phyloP scores from a whole-genome alignment of 2,329 filamentous ascomycete species.

The Xylariales sp. region DNA sequence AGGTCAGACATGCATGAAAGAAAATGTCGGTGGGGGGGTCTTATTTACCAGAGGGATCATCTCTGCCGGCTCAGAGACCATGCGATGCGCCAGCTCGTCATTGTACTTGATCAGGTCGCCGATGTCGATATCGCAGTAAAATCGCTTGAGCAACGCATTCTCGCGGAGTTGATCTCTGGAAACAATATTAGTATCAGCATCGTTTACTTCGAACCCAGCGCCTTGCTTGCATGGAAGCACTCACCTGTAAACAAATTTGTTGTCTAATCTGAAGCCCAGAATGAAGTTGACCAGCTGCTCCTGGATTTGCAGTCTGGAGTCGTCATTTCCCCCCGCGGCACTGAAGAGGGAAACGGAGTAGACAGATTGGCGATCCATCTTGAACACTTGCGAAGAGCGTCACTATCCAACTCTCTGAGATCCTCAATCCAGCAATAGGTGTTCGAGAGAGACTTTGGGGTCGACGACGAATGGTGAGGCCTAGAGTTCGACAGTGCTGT shows the following conservation, averaged over 20 bases:
- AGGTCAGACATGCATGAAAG: constrained; percentile 9
- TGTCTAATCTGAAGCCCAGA: constrained; percentile 89
- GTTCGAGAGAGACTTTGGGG: no score
- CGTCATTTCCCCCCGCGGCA: constrained; percentile 60
- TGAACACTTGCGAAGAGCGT: constrained; percentile 11
- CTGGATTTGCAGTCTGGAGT: constrained; percentile 69
- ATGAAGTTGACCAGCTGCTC: constrained; percentile 84
- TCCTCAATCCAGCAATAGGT: neutral
- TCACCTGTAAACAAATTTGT: constrained; percentile 90
- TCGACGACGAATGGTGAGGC: no score
- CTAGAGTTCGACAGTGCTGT: no score
- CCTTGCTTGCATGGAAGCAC: no score
- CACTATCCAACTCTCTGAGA: neutral
- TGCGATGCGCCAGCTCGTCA: constrained; percentile 85
- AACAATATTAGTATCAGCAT: no score
- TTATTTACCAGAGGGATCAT: constrained; percentile 78
- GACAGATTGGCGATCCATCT: constrained; percentile 83
- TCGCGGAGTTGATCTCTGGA: constrained; percentile 87
- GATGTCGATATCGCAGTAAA: constrained; percentile 94
- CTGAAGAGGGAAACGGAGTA: constrained; percentile 82
- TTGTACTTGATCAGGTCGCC: constrained; percentile 94
- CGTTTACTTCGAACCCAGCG: no score
- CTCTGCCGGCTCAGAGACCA: constrained; percentile 86
- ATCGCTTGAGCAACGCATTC: constrained; percentile 90
- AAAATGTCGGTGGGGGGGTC: constrained; percentile 1